A percentile compares a stretch with the other conserved stretches of the same genome.
Conservation (phyloP, 345 rosid genomes). For the Populus ilicifolia region DNA sequence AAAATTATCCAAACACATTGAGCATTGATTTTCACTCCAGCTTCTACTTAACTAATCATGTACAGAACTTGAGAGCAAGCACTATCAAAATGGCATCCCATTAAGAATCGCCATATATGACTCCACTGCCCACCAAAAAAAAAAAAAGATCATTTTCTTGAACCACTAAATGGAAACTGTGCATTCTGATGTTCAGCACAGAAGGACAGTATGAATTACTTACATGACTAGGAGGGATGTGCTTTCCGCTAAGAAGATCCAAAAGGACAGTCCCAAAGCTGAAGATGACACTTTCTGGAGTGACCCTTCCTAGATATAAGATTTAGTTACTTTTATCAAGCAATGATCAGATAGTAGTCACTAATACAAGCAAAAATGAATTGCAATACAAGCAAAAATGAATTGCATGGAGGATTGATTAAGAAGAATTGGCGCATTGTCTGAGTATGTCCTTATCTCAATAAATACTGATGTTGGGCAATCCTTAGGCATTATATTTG, state of each 20-base stretch:
- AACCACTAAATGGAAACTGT: background rate
- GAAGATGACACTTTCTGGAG: conserved; percentile 86
- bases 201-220: conserved; percentile 21
- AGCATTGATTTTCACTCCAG: background rate
- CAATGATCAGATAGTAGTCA: background rate
- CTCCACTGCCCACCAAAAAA: background rate
- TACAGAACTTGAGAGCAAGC: background rate
- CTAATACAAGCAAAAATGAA: background rate
- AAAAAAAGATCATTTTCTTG: background rate
- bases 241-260: conserved; percentile 94
- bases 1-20: background rate
- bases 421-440: background rate
- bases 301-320: conserved; percentile 71
- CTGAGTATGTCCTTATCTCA: background rate
- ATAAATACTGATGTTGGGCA: background rate
- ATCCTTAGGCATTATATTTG: background rate
- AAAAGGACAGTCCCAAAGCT: conserved; percentile 95
- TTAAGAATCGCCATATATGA: background rate
- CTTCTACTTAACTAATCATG: background rate
- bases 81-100: background rate
- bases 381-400: background rate
- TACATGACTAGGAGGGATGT: conserved; percentile 95
- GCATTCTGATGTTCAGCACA: background rate
- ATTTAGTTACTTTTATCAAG: background rate
- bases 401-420: background rate